Percentiles rank a stretch among this genome's conserved stretches.
These are phyloP conservation scores for Vigna unguiculata DNA, from an alignment of 306 rosid genomes.

Conservation along the genomic window DNA sequence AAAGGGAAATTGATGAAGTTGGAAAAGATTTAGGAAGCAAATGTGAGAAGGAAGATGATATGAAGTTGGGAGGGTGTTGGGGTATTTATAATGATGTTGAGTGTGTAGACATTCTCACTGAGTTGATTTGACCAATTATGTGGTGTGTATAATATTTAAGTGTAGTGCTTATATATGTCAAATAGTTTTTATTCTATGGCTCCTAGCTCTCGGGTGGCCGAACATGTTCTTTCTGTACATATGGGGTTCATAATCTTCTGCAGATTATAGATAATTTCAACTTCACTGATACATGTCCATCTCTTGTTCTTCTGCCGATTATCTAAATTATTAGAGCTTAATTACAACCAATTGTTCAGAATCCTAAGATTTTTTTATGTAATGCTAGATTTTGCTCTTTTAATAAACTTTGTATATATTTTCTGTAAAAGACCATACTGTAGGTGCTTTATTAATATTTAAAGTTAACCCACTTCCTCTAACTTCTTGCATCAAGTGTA, in stretches of 20 bases:
- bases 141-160: background rate
- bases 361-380: no score
- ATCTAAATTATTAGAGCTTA: background rate
- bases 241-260: background rate
- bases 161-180: background rate
- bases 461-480: no score
- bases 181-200: background rate
- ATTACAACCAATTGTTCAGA: background rate
- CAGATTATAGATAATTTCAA: background rate
- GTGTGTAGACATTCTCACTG: background rate
- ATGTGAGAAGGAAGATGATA: background rate
- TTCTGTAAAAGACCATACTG: no score
- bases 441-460: no score
- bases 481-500: no score
- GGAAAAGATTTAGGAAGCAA: background rate
- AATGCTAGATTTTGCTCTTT: no score
- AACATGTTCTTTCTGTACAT: background rate
- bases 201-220: background rate
- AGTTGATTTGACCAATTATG: slow-evolving; percentile 38
- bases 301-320: background rate
- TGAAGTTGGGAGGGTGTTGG: background rate
- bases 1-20: background rate
- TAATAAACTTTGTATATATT: no score
- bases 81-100: slow-evolving; percentile 39
- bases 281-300: background rate